Evolutionary conservation across 805 yeast species (phyloP).

Genomic region (Torulaspora indica): DNA sequence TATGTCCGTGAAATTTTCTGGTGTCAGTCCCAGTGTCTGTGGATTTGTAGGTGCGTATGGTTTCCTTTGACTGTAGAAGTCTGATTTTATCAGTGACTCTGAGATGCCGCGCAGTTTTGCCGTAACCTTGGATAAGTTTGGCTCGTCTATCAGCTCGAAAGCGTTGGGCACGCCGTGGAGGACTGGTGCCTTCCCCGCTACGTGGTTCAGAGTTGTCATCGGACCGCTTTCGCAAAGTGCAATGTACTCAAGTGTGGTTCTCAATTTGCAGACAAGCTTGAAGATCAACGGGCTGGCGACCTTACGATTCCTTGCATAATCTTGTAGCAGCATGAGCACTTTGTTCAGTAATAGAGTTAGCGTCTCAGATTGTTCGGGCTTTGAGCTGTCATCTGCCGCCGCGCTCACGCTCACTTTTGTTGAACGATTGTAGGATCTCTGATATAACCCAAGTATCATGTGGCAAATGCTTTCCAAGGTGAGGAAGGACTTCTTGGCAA

Average conservation of each 20-base stretch:
- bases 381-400: slow-evolving; percentile 4
- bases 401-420: neutral
- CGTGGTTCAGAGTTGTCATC: slow-evolving; percentile 10
- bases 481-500: slow-evolving; percentile 28
- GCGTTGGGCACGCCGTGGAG: slow-evolving; percentile 12
- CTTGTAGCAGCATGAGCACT: slow-evolving; percentile 28
- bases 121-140: slow-evolving; percentile 16
- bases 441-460: slow-evolving; percentile 27
- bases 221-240: slow-evolving; percentile 10
- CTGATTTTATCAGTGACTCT: slow-evolving; percentile 31
- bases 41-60: slow-evolving; percentile 17
- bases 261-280: slow-evolving; percentile 19
- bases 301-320: slow-evolving; percentile 32
- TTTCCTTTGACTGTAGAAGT: slow-evolving; percentile 27
- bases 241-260: slow-evolving; percentile 19
- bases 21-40: slow-evolving; percentile 25
- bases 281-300: slow-evolving; percentile 18
- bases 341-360: slow-evolving; percentile 23
- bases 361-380: slow-evolving; percentile 17
- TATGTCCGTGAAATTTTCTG: slow-evolving; percentile 17
- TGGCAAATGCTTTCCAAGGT: slow-evolving; percentile 24
- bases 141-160: slow-evolving; percentile 19
- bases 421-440: slow-evolving; percentile 15
- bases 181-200: slow-evolving; percentile 1
- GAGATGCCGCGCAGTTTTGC: slow-evolving; percentile 27